phyloP scores from a whole-genome alignment of 1,284 basidiomycete genomes.

The Vanrija sp. region DNA sequence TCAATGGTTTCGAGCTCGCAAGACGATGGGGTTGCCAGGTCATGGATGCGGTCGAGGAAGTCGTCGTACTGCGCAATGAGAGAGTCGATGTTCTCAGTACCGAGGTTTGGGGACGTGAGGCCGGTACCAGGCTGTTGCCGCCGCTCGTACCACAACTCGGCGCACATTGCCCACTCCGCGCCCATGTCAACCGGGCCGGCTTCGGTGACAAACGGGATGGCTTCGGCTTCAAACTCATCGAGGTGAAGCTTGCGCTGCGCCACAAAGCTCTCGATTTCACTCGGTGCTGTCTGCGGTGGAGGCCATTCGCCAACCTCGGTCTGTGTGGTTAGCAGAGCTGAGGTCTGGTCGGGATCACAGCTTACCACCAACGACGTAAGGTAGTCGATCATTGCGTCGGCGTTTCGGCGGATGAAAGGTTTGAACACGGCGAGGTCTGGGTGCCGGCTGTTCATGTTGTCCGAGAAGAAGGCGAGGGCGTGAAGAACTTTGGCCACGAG shows the following conservation, averaged over 20 bases:
- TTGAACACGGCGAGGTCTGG: constrained; percentile 21
- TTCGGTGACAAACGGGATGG: constrained; percentile 17
- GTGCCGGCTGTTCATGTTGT: constrained; percentile 20
- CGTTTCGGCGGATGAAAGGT: constrained; percentile 21
- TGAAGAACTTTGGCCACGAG: constrained; percentile 33
- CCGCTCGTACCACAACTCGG: constrained; percentile 25
- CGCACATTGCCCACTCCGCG: constrained; percentile 25
- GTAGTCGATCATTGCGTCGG: constrained; percentile 29
- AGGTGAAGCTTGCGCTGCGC: constrained; percentile 11
- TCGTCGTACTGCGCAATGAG: constrained; percentile 6
- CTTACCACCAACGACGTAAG: constrained; percentile 15
- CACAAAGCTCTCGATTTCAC: constrained; percentile 13
- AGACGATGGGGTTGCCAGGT: constrained; percentile 2
- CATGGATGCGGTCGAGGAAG: constrained; percentile 9
- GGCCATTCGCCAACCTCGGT: constrained; percentile 18
- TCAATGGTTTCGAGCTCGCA: not conserved
- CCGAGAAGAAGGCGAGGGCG: constrained; percentile 33
- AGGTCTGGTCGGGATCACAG: too few relatives aligned
- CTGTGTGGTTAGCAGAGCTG: not conserved
- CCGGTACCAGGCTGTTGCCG: constrained; percentile 11
- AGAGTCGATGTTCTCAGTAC: constrained; percentile 4
- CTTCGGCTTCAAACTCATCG: constrained; percentile 9
- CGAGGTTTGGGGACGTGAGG: not conserved
- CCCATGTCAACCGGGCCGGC: constrained; percentile 26
- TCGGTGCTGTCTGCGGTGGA: constrained; percentile 2